phyloP scores from a whole-genome alignment of 176 grass and related monocot species.

The Carex pumila region DNA sequence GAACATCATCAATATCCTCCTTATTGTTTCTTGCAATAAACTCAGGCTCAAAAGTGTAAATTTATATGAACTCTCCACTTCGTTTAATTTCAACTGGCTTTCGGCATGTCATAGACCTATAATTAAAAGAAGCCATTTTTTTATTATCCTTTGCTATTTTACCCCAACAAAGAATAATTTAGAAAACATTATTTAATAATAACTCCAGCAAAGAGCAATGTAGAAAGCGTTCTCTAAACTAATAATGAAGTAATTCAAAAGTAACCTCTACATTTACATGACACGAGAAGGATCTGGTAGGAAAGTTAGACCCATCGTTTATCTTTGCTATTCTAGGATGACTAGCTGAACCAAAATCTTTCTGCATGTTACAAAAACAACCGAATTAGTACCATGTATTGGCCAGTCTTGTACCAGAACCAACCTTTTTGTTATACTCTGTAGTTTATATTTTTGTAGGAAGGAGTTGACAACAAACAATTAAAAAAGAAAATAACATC shows the following conservation, averaged over 20 bases:
- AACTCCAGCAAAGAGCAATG: neutral
- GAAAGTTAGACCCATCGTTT: constrained; percentile 31
- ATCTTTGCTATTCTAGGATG: constrained; percentile 22
- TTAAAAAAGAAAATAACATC: neutral
- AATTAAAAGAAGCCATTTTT: constrained; percentile 4
- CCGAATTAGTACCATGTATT: neutral
- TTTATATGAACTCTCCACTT: constrained; percentile 86
- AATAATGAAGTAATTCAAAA: neutral
- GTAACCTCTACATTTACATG: constrained; percentile 54
- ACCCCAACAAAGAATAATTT: neutral
- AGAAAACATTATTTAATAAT: neutral
- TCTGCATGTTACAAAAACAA: constrained; percentile 8
- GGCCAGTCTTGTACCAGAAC: neutral
- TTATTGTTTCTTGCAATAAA: constrained; percentile 52
- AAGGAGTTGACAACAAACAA: neutral
- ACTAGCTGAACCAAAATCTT: constrained; percentile 19
- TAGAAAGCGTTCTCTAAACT: neutral
- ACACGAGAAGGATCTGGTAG: constrained; percentile 63
- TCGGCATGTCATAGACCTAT: constrained; percentile 93
- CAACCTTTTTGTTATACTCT: neutral
- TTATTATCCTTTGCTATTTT: neutral
- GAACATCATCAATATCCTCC: constrained; percentile 47
- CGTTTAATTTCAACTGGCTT: constrained; percentile 76
- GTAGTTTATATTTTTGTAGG: neutral
- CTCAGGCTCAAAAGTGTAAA: constrained; percentile 93